These are phyloP conservation scores for Fraxinus sp. DNA, from an alignment of 305 asterid species.

Conservation along the genomic window DNA sequence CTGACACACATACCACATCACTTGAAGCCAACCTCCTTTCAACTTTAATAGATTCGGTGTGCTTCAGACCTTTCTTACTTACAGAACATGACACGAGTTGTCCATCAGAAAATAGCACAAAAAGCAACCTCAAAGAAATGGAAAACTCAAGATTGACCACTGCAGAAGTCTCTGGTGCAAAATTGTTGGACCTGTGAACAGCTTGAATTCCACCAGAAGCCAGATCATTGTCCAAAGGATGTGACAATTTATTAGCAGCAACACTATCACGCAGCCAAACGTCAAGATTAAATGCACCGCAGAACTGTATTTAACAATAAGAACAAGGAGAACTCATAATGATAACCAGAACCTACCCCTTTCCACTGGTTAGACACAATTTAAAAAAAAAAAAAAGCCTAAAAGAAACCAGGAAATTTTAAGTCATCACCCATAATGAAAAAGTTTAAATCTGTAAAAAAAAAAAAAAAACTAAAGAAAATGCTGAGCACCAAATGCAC, in stretches of 20 bases:
- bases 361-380: constrained; percentile 13
- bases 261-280: constrained; percentile 39
- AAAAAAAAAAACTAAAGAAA: constrained; percentile 5
- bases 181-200: constrained; percentile 38
- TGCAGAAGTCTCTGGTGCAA: constrained; percentile 43
- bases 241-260: constrained; percentile 46
- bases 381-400: background rate
- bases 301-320: constrained; percentile 56
- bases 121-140: constrained; percentile 53
- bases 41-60: constrained; percentile 57
- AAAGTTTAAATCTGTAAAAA: background rate
- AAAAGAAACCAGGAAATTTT: constrained; percentile 9
- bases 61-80: constrained; percentile 89
- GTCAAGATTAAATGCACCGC: constrained; percentile 66
- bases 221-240: constrained; percentile 59
- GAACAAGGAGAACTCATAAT: constrained; percentile 1
- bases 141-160: constrained; percentile 77
- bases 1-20: constrained; percentile 81
- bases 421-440: background rate
- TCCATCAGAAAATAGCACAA: constrained; percentile 84
- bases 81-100: constrained; percentile 73
- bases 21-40: constrained; percentile 70
- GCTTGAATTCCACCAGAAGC: constrained; percentile 47
- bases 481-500: constrained; percentile 27
- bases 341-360: constrained; percentile 16